Evolutionary conservation across 2,329 filamentous ascomycete genomes (phyloP).

Genomic region (Alternaria brassicae): DNA sequence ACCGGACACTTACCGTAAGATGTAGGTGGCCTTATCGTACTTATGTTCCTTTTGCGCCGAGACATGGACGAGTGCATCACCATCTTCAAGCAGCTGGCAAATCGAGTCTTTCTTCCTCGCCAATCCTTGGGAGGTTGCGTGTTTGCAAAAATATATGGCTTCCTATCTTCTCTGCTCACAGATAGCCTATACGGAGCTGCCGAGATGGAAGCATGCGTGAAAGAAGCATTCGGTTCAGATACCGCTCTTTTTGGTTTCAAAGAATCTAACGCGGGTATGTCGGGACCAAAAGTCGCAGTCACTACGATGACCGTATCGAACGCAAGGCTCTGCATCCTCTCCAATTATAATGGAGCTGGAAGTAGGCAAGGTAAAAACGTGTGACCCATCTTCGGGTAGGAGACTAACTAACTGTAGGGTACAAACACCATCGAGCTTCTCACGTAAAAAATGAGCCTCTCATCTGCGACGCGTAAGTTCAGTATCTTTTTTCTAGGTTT

Average conservation of each 20-base stretch:
- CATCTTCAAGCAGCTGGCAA: slow-evolving; percentile 17
- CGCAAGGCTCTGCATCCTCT: slow-evolving; percentile 21
- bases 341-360: slow-evolving; percentile 22
- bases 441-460: slow-evolving; percentile 13
- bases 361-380: slow-evolving; percentile 10
- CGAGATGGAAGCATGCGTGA: slow-evolving; percentile 46
- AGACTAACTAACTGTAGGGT: slow-evolving; percentile 14
- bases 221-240: slow-evolving; percentile 14
- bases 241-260: slow-evolving; percentile 13
- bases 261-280: slow-evolving; percentile 1
- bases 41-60: slow-evolving; percentile 22
- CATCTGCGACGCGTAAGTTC: slow-evolving; percentile 18
- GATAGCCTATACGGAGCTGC: slow-evolving; percentile 33
- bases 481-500: not conserved
- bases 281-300: slow-evolving; percentile 17
- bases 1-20: not conserved
- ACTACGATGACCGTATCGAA: slow-evolving; percentile 19
- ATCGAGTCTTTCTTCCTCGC: slow-evolving; percentile 11
- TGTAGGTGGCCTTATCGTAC: slow-evolving; percentile 22
- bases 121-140: not conserved
- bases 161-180: slow-evolving; percentile 32
- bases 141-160: slow-evolving; percentile 33
- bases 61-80: slow-evolving; percentile 13
- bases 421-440: slow-evolving; percentile 17
- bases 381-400: not conserved